Evolutionary conservation across 2,329 filamentous ascomycete species (phyloP).

Genomic region (Drechslerella stenobrocha): DNA sequence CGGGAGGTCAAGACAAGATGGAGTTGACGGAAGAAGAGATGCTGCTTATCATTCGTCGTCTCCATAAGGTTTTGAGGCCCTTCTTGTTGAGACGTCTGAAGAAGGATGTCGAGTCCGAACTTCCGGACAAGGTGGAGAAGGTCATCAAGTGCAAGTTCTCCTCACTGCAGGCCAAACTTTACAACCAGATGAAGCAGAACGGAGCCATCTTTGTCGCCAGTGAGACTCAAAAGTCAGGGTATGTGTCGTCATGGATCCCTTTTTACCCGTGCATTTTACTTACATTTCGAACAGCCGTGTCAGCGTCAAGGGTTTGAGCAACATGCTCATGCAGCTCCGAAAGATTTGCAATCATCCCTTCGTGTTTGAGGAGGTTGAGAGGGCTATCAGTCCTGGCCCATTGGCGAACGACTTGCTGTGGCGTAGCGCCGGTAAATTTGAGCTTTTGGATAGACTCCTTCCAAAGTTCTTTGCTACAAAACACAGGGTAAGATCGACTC

Average conservation of each 20-base stretch:
- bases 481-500: slow-evolving; percentile 67
- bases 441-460: slow-evolving; percentile 85
- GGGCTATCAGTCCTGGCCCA: slow-evolving; percentile 90
- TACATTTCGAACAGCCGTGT: slow-evolving; percentile 32
- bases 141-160: slow-evolving; percentile 99
- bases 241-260: slow-evolving; percentile 3
- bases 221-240: slow-evolving; percentile 66
- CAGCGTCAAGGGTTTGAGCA: slow-evolving; percentile 72
- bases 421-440: slow-evolving; percentile 96
- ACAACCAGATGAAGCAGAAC: slow-evolving; percentile 96
- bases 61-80: slow-evolving; percentile 95
- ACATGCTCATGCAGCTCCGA: slow-evolving; percentile 99
- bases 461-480: slow-evolving; percentile 90
- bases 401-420: slow-evolving; percentile 90
- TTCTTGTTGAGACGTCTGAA: slow-evolving; percentile 98
- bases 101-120: slow-evolving; percentile 98
- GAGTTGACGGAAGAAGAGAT: slow-evolving; percentile 99
- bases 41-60: slow-evolving; percentile 92
- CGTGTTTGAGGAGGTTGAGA: slow-evolving; percentile 96
- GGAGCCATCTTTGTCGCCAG: slow-evolving; percentile 94
- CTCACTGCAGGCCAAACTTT: slow-evolving; percentile 85
- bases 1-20: slow-evolving; percentile 97
- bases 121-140: slow-evolving; percentile 98
- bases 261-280: not conserved
- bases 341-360: slow-evolving; percentile 99